Base-by-base conservation (phyloP, 768 basidiomycete species). In the Cystofilobasidium bisporidii region DNA sequence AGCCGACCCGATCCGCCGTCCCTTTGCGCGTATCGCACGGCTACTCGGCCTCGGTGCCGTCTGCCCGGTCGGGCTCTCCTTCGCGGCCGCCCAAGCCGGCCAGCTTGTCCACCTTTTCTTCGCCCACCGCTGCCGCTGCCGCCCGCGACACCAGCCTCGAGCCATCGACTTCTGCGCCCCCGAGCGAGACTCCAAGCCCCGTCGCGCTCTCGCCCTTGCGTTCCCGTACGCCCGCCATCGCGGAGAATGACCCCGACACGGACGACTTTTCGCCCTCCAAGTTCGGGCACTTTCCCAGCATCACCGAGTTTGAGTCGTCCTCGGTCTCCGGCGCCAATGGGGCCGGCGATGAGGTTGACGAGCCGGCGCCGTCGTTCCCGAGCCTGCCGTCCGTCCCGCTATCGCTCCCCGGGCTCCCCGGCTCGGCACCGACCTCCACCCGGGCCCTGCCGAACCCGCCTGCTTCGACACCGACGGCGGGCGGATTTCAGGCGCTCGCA, bases 271-370 rank as follows among this genome's bases (percentile, higher is more conserved):
- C 60, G 26, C 53, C 53, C 15, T 30, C 28, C 53, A 56, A 56
- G 30, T 56, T 56, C 53, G 41, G 60, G 18, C 65, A 66, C 48
- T 66, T 66, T n/a, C 65, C 65, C 15, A 60, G 57, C 24, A 40
- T 66, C 3, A 66, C 56, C 20, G 65, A 66, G 43, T 66, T 66
- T 40, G 65, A 66, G 58, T 57, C 53, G 28, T 8, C 53, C 36
- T 43, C 33, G 50, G 5, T 8, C 22, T 36, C 62, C 36, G 24
- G 38, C 62, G 15, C 6, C 33, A n/a, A 8, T 14, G 47, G 5
- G 47, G n/a, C 47, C 22, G 14, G 2, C 33, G 64, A 20, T 36
- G 22, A 45, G 24, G 20, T 15, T n/a, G 10, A 56, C 32, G 38
- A 41, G 12, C 15, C 17, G 36, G n/a, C 32, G 28, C 50, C 53